phyloP scores from a whole-genome alignment of 306 rosid genomes.

The Arachis stenosperma region DNA sequence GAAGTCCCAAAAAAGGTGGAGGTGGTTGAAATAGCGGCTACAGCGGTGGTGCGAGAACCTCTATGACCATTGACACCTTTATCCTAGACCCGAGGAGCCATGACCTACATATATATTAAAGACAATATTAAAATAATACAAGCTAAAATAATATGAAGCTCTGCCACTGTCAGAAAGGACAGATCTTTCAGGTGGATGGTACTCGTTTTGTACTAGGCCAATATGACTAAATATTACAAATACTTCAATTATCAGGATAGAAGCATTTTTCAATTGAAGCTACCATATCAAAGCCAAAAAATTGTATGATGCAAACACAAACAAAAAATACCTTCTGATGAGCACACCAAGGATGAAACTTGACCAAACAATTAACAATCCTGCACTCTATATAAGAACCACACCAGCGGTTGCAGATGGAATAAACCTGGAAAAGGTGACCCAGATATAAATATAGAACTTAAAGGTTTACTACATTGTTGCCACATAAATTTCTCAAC shows the following conservation, averaged over 20 bases:
- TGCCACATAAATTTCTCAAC: no score
- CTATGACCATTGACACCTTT: no score
- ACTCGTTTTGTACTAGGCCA: not conserved
- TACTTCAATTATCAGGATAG: not conserved
- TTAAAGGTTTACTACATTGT: no score
- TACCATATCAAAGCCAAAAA: conserved; percentile 24
- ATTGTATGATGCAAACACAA: conserved; percentile 13
- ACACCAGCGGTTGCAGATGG: conserved; percentile 59
- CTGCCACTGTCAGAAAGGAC: not conserved
- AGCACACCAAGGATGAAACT: conserved; percentile 84
- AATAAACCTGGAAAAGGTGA: conserved; percentile 54
- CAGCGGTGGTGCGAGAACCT: no score
- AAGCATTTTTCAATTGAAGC: not conserved
- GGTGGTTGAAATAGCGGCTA: no score
- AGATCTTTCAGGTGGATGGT: not conserved
- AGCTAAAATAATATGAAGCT: no score
- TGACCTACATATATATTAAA: no score
- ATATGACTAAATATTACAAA: not conserved
- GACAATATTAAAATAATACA: no score
- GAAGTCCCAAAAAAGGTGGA: no score
- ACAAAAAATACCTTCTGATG: conserved; percentile 60
- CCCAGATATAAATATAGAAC: no score
- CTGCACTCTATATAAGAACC: conserved; percentile 71
- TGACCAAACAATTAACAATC: conserved; percentile 54
- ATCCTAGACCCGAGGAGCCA: no score